Conservation (phyloP, 2,329 filamentous ascomycete species). For the Penicillium hesseltinei region DNA sequence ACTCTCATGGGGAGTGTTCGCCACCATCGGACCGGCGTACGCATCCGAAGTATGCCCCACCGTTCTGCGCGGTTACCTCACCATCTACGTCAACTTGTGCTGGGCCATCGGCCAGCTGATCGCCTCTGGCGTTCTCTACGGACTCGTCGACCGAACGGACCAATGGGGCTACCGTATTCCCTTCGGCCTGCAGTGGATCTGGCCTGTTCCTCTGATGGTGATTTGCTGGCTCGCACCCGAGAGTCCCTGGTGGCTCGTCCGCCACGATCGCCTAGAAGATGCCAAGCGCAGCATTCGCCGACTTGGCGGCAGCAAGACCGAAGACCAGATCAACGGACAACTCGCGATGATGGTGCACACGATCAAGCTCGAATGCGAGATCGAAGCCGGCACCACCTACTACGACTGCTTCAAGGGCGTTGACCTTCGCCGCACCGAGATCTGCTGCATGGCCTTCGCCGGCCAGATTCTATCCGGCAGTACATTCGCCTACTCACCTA, state of each 20-base stretch:
- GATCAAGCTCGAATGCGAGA: constrained; percentile 32
- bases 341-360: constrained; percentile 42
- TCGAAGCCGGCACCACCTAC: constrained; percentile 30
- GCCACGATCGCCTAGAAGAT: constrained; percentile 24
- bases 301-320: constrained; percentile 23
- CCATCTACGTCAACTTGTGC: constrained; percentile 41
- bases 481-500: constrained; percentile 37
- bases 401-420: constrained; percentile 34
- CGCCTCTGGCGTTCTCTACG: constrained; percentile 30
- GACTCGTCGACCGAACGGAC: constrained; percentile 29
- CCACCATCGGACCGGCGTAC: constrained; percentile 28
- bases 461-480: constrained; percentile 40
- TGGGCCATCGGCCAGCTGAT: constrained; percentile 37
- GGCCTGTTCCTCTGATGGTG: constrained; percentile 25
- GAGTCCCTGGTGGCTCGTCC: constrained; percentile 29
- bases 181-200: constrained; percentile 33
- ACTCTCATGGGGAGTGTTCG: constrained; percentile 39
- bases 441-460: constrained; percentile 38
- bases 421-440: constrained; percentile 43
- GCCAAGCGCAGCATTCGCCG: constrained; percentile 21
- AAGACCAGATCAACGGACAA: constrained; percentile 23
- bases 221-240: constrained; percentile 26
- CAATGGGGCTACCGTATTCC: constrained; percentile 42
- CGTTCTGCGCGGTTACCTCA: constrained; percentile 32
- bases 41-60: constrained; percentile 31